Conservation (phyloP, 176 grass and related monocot genomes). For the Avena atlantica region DNA sequence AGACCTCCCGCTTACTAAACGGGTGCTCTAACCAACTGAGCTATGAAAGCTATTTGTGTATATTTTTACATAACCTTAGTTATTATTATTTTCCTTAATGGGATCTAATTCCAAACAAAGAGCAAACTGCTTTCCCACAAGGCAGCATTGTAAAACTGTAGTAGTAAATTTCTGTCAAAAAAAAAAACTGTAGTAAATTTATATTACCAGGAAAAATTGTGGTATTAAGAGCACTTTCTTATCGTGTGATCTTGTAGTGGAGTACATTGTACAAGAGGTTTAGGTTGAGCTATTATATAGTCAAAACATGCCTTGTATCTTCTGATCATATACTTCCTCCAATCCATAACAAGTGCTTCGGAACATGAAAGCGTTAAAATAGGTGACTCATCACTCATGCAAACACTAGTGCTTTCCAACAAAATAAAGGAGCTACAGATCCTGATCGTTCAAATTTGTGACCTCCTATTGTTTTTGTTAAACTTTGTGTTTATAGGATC, state of each 20-base stretch:
- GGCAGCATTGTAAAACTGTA: too few relatives aligned
- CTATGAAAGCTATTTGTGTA: conserved; percentile 49
- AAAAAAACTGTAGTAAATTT: not conserved
- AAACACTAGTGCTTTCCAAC: not conserved
- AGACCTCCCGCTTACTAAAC: conserved; percentile 94
- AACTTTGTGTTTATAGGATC: not conserved
- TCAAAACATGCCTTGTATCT: not conserved
- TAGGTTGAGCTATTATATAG: not conserved
- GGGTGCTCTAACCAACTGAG: conserved; percentile 95
- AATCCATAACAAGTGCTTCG: too few relatives aligned
- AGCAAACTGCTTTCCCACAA: too few relatives aligned
- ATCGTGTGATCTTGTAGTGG: not conserved
- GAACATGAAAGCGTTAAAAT: not conserved
- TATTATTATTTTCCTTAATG: too few relatives aligned
- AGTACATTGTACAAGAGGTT: not conserved
- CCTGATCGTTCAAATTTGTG: not conserved
- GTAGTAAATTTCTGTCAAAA: too few relatives aligned
- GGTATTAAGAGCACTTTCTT: not conserved
- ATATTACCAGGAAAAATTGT: not conserved
- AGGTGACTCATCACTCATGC: not conserved
- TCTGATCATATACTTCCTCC: not conserved
- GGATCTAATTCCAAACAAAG: too few relatives aligned
- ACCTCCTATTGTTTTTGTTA: not conserved
- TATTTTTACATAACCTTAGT: too few relatives aligned
- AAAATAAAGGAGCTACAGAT: not conserved